These are phyloP conservation scores for Periconia digitata DNA, from an alignment of 2,329 filamentous ascomycete genomes.

Conservation along the genomic window DNA sequence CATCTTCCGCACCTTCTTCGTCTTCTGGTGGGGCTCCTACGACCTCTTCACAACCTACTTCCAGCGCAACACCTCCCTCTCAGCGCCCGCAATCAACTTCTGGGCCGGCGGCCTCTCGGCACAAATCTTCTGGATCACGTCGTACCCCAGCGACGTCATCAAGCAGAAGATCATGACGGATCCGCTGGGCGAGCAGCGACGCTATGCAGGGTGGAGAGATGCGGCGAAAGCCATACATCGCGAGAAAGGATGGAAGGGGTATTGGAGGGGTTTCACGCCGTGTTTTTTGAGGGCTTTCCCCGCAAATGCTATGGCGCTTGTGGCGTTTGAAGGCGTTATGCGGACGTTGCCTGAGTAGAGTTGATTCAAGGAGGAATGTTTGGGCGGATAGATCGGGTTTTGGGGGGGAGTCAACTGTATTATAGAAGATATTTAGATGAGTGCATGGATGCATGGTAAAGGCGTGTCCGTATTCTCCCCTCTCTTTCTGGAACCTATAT, in stretches of 20 bases:
- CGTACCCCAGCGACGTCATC: slow-evolving; percentile 89
- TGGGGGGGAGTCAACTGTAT: not conserved
- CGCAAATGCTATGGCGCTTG: slow-evolving; percentile 89
- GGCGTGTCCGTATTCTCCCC: not conserved
- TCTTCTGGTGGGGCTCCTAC: slow-evolving; percentile 98
- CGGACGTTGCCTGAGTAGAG: slow-evolving; percentile 48
- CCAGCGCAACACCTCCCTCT: slow-evolving; percentile 66
- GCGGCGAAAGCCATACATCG: slow-evolving; percentile 75
- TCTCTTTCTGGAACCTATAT: too few species aligned
- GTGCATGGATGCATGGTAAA: not conserved
- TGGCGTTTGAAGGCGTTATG: slow-evolving; percentile 94
- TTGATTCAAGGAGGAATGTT: not conserved
- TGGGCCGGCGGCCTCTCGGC: slow-evolving; percentile 94
- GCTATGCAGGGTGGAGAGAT: slow-evolving; percentile 75
- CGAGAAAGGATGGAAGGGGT: slow-evolving; percentile 76
- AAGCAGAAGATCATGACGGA: slow-evolving; percentile 99
- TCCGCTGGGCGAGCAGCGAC: slow-evolving; percentile 65
- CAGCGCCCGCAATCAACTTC: slow-evolving; percentile 85
- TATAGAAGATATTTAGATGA: not conserved
- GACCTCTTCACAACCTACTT: slow-evolving; percentile 76
- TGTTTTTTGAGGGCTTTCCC: slow-evolving; percentile 94
- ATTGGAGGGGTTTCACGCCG: slow-evolving; percentile 89
- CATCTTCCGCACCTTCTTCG: slow-evolving; percentile 90
- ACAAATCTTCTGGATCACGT: slow-evolving; percentile 91
- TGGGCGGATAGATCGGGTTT: too few species aligned